Evolutionary conservation across 306 rosid genomes (phyloP).

Genomic region (Oxytropis ochrocephala): DNA sequence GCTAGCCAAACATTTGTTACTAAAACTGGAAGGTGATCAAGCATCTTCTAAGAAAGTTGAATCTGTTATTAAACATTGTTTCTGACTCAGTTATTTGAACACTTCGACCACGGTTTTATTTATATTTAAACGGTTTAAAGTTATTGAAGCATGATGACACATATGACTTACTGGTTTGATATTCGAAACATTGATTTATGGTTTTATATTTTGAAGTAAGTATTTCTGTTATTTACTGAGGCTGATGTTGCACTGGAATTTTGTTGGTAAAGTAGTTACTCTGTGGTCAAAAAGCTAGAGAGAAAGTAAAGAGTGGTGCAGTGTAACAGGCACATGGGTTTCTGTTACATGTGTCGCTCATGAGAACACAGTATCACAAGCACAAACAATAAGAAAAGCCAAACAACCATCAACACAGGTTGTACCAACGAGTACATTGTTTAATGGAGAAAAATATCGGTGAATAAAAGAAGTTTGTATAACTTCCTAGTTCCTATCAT

Average conservation of each 20-base stretch:
- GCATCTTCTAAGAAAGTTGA: no score
- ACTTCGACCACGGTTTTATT: no score
- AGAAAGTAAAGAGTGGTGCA: neutral
- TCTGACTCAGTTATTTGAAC: no score
- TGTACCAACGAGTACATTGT: conserved; percentile 55
- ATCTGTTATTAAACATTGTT: no score
- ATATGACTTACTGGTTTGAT: no score
- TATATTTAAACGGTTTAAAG: no score
- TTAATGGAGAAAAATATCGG: neutral
- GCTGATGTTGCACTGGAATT: neutral
- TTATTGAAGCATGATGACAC: no score
- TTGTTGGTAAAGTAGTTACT: neutral
- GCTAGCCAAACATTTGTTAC: neutral
- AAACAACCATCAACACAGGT: conserved; percentile 30
- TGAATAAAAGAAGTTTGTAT: neutral
- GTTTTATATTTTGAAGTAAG: neutral
- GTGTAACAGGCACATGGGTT: conserved; percentile 38
- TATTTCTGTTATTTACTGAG: neutral
- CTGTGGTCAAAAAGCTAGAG: conserved; percentile 20
- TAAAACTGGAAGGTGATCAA: conserved; percentile 3
- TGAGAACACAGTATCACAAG: conserved; percentile 38
- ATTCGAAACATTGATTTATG: no score
- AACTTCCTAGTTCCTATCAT: neutral
- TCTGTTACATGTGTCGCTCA: conserved; percentile 23
- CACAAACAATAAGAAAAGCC: conserved; percentile 41